Evolutionary conservation across 225 moss, liverwort and hornwort species (phyloP).

Genomic region (Polytrichum commune): DNA sequence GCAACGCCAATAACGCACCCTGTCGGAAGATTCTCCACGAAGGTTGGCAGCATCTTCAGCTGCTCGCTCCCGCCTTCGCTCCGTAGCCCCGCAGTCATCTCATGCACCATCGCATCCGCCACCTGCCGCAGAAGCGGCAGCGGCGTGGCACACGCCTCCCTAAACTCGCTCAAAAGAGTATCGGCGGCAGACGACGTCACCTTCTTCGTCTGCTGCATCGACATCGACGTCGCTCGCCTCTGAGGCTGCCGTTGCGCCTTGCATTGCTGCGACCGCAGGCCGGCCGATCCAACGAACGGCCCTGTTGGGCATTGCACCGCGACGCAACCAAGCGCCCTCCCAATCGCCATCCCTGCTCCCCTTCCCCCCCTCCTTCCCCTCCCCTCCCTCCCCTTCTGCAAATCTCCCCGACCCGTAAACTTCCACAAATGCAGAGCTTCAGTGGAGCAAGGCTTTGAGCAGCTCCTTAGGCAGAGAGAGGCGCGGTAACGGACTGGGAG

Average conservation of each 20-base stretch:
- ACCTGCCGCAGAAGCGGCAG: slow-evolving; percentile 62
- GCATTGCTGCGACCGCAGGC: slow-evolving; percentile 26
- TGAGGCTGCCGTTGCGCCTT: background rate
- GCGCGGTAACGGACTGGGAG: too few relatives aligned
- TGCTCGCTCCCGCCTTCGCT: slow-evolving; percentile 79
- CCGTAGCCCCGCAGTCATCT: slow-evolving; percentile 70
- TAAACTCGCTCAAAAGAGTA: slow-evolving; percentile 43
- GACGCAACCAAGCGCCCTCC: slow-evolving; percentile 22
- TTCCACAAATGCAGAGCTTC: too few relatives aligned
- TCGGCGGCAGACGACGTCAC: slow-evolving; percentile 22
- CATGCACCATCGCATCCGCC: slow-evolving; percentile 68
- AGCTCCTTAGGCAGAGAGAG: too few relatives aligned
- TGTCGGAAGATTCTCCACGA: slow-evolving; percentile 66
- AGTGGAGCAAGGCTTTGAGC: too few relatives aligned
- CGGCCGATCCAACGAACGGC: slow-evolving; percentile 12
- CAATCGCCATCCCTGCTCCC: slow-evolving; percentile 35
- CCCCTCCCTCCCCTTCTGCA: background rate
- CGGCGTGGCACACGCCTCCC: slow-evolving; percentile 65
- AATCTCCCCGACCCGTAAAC: background rate
- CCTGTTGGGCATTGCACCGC: slow-evolving; percentile 16
- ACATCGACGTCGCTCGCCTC: slow-evolving; percentile 23
- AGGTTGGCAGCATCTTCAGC: slow-evolving; percentile 95
- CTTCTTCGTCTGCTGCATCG: slow-evolving; percentile 40
- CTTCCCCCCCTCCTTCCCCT: background rate
- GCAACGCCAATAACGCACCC: slow-evolving; percentile 45